Evolutionary conservation across 2,329 filamentous ascomycete species (phyloP), one percentile per base, ranked within the genome.

Genomic region (Calonectria pteridis): DNA sequence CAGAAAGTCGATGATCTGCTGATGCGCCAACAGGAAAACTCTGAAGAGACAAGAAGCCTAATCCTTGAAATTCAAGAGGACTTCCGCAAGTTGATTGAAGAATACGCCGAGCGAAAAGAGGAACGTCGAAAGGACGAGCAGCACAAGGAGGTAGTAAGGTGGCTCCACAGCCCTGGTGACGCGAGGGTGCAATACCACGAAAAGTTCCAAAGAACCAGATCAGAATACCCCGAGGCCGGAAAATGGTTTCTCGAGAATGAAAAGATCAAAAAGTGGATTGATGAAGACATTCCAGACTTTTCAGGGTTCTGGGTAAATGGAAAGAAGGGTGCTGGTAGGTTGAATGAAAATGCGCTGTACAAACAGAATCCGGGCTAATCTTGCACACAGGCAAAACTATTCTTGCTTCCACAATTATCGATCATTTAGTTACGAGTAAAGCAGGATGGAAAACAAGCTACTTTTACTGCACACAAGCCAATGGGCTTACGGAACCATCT

Each of bases 401-500:
- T 10, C 80, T 88, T 23, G 81, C 86, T 1, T 87, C 86, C 0
- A 67, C 80, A 1, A 78, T 87, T 20, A 75, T 87, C 6, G 81
- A 87, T 35, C 72, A 83, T 66, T 69, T 18, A 26, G 46, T 18
- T 49, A 65, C 31, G 1, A 10, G 33, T 3, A 20, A 13, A 7
- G 5, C 6, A 11, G 58, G 46, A 2, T 74, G 77, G 10, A 79
- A 80, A 46, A 82, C 82, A 3, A 79, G 80, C 50, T 87, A 83
- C 73, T 87, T 86, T 74, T 87, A 87, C 76, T 87, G 83, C 75
- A 83, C 81, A n/a, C 79, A 84, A 51, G 77, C 75, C 9, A 81
- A 85, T 49, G 31, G 55, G 13, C 31, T 62, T 5, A 13, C 7
- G n/a, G 69, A 71, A 33, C 40, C 51, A 13, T 31, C 23, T 4